Evolutionary conservation across 441 rosid species (phyloP), one percentile per base, ranked within the genome.

Genomic region (Pelargonium exstipulatum): DNA sequence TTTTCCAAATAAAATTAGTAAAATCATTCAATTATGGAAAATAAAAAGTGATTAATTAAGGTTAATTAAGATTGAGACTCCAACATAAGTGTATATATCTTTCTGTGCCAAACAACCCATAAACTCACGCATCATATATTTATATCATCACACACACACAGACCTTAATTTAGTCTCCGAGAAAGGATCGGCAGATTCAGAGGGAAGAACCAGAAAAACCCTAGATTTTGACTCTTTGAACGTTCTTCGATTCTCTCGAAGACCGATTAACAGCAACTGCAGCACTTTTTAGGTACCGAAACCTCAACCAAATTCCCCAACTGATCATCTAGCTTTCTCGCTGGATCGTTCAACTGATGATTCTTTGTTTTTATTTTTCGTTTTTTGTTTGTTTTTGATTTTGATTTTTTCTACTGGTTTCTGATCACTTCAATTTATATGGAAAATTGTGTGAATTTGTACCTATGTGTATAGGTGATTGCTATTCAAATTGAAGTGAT

Each of bases 231-330:
- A 13, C 24, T 32, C 26, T 17, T 58, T 20, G 20, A 3, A 57
- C 62, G 62, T 18, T 57, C 62, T 57, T 57, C 62, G 62, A 17
- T 55, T 55, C 61, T 55, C 61, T 55, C 61, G 22, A 55, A 17
- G 63, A 58, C 63, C 32, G 63, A 58, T 58, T 58, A 58, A 20
- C 63, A n/a, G 35, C 63, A 20, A 58, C 63, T 58, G 63, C 63
- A 22, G 35, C 32, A 24, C n/a, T 20, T 3, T 58, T 16, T 58
- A 58, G 63, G 63, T 58, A 58, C 63, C 32, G 22, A 22, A 58
- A 22, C 32, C 35, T 58, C 10, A 2, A 20, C 35, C 35, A 58
- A 58, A 58, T 22, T 4, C 7, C 20, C 63, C 32, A 58, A 58
- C 63, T 58, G 63, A 58, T 58, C 63, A 58, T 22, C 5, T 58